Conservation (phyloP, 2,329 filamentous ascomycete genomes). For the Aspergillus pseudonomiae region DNA sequence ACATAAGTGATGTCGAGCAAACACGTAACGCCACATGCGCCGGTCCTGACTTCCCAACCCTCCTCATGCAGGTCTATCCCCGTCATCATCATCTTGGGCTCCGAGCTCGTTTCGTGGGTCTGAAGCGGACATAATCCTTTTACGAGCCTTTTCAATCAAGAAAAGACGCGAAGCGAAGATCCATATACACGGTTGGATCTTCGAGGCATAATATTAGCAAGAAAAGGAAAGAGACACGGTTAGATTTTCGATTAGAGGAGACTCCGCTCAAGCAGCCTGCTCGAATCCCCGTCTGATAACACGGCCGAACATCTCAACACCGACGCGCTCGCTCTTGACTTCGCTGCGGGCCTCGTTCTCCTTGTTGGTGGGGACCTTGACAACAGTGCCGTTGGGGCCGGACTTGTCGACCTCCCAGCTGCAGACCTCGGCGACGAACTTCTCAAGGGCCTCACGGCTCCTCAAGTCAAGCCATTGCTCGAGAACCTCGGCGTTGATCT, state of each 20-base stretch:
- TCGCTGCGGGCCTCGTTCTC: slow-evolving; percentile 98
- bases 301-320: slow-evolving; percentile 55
- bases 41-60: slow-evolving; percentile 27
- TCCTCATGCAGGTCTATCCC: slow-evolving; percentile 23
- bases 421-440: slow-evolving; percentile 82
- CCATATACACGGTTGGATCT: slow-evolving; percentile 4
- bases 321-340: slow-evolving; percentile 93
- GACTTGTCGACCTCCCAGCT: slow-evolving; percentile 77
- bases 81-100: slow-evolving; percentile 25
- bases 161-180: slow-evolving; percentile 9
- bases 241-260: background rate
- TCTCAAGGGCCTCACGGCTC: slow-evolving; percentile 67
- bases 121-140: slow-evolving; percentile 12
- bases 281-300: slow-evolving; percentile 86
- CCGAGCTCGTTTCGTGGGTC: slow-evolving; percentile 19
- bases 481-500: slow-evolving; percentile 68
- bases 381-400: slow-evolving; percentile 41
- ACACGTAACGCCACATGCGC: slow-evolving; percentile 33
- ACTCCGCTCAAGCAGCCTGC: slow-evolving; percentile 63
- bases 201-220: slow-evolving; percentile 20
- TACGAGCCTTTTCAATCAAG: slow-evolving; percentile 8
- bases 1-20: slow-evolving; percentile 26
- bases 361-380: slow-evolving; percentile 86
- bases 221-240: slow-evolving; percentile 12
- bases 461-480: slow-evolving; percentile 75